These are phyloP conservation scores for Diversispora eburnea DNA, from an alignment of 192 early-diverging fungal species.

Conservation along the genomic window DNA sequence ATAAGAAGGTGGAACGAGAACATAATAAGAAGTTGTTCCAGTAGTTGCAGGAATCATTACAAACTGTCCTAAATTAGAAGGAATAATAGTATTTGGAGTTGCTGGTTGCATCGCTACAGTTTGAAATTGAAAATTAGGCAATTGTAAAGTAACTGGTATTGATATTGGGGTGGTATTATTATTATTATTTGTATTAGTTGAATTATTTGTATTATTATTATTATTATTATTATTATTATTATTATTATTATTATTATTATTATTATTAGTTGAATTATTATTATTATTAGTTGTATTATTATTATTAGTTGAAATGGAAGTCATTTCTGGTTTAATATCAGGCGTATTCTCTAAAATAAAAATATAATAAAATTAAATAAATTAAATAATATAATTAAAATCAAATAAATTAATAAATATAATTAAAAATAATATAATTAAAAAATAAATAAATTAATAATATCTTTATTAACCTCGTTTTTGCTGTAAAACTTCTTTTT, in stretches of 20 bases:
- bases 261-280: too few relatives aligned
- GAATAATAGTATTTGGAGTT: neutral
- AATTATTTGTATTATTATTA: neutral
- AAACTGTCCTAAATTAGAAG: constrained; percentile 2
- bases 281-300: too few relatives aligned
- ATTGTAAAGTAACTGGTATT: neutral
- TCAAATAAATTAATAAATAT: too few relatives aligned
- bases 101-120: neutral
- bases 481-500: neutral
- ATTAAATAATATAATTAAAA: too few relatives aligned
- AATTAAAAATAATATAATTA: too few relatives aligned
- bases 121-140: neutral
- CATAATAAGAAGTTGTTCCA: neutral
- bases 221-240: neutral
- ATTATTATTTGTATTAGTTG: neutral
- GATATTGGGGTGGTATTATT: neutral
- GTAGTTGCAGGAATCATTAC: constrained; percentile 3
- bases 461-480: neutral
- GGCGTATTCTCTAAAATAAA: too few relatives aligned
- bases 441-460: too few relatives aligned
- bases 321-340: too few relatives aligned
- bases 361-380: too few relatives aligned
- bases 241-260: too few relatives aligned
- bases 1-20: constrained; percentile 3
- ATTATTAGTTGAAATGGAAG: too few relatives aligned